Conservation (phyloP, 2,329 filamentous ascomycete genomes). For the Pseudofabraea citricarpa region DNA sequence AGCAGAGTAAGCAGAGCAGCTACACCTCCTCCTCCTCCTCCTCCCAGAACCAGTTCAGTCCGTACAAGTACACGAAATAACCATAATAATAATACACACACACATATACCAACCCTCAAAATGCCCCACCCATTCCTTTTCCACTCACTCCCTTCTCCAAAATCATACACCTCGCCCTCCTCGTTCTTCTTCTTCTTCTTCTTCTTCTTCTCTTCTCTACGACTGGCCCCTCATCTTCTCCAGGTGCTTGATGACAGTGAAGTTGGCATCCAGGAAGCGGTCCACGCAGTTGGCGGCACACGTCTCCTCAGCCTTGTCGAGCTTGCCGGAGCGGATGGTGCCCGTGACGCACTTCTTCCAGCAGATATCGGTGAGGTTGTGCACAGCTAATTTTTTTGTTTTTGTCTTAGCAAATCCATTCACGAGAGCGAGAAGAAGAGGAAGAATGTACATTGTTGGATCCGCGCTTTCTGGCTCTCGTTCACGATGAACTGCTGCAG, state of each 20-base stretch:
- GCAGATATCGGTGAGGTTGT: conserved; percentile 71
- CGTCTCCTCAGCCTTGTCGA: conserved; percentile 73
- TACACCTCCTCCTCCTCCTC: too few relatives aligned
- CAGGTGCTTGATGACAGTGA: conserved; percentile 80
- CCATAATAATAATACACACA: too few relatives aligned
- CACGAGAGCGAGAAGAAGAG: conserved; percentile 1
- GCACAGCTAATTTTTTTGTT: conserved; percentile 47
- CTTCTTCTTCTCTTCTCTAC: too few relatives aligned
- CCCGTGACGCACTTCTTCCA: conserved; percentile 90
- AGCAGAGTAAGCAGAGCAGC: too few relatives aligned
- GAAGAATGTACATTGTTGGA: conserved; percentile 41
- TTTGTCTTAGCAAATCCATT: conserved; percentile 38
- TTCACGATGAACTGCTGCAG: conserved; percentile 80
- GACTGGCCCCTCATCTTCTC: conserved; percentile 50
- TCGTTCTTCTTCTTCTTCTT: too few relatives aligned
- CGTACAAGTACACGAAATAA: too few relatives aligned
- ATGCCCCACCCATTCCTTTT: too few relatives aligned
- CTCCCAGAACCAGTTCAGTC: too few relatives aligned
- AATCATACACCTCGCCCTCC: too few relatives aligned
- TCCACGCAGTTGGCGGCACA: conserved; percentile 94
- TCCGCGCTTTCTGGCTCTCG: conserved; percentile 77
- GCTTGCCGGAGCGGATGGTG: conserved; percentile 62
- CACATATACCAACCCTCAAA: too few relatives aligned
- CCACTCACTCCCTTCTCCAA: too few relatives aligned
- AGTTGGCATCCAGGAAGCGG: conserved; percentile 84